Base-by-base conservation (phyloP, 2,329 filamentous ascomycete genomes). In the Fusarium pininemorale region DNA sequence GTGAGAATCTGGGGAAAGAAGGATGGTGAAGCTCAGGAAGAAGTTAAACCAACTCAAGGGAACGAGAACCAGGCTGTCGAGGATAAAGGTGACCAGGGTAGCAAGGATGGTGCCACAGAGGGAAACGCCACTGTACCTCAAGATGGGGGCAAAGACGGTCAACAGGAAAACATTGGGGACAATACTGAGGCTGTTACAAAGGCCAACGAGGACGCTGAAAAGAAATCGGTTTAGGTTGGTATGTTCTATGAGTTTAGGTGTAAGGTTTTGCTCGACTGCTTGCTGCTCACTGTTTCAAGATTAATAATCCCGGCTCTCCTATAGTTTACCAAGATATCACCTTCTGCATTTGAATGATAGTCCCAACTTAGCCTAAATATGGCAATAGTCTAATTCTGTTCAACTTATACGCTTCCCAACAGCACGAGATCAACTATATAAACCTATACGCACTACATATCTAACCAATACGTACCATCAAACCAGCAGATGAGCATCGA, bases 1-100 rank as follows among this genome's bases (percentile, higher is more conserved):
- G 74, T 81, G n/a, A 78, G 74, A 7, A 67, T 82, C 0, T 83
- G 81, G 54, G 69, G 78, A 9, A 81, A 78, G 53, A 80, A 74
- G 24, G 63, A 69, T 2, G 41, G 30, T 2, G 39, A 70, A 20
- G 8, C 53, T 22, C 55, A 73, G n/a, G 59, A 9, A 7, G 38
- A 48, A 15, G 32, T 3, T 9, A 41, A 54, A 9, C 30, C 63
- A 5, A 5, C 26, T 20, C 2, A 30, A 42, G 32, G 38, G 24
- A 35, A 7, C 20, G 54, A 37, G 11, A 47, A 47, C 16, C 15
- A 39, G 18, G 15, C n/a, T 14, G 47, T 42, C 16, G 53, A 60
- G 8, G n/a, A 55, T 5, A 51, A 55, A 12, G 12, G 5, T 18
- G 16, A 20, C 6, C 39, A 48, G 7, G 28, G 32, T 5, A 45